Conservation (phyloP, 2,329 filamentous ascomycete species). For the Fragosphaeria purpurea region DNA sequence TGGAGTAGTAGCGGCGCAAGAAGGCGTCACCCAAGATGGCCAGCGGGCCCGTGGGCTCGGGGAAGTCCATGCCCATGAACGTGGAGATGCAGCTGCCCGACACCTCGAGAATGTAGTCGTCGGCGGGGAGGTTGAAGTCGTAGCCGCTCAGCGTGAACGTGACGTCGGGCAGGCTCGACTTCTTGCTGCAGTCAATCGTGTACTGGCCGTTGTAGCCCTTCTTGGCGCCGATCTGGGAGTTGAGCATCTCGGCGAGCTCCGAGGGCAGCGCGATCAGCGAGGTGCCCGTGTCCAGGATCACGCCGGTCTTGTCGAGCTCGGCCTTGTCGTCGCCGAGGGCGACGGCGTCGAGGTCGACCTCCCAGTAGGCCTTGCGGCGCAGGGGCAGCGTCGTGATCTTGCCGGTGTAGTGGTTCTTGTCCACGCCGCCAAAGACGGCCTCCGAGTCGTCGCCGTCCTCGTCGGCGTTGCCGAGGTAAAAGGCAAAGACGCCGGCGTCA, state of each 20-base stretch:
- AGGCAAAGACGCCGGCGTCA: constrained; percentile 89
- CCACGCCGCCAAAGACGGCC: constrained; percentile 80
- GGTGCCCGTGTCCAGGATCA: constrained; percentile 96
- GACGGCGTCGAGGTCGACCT: constrained; percentile 91
- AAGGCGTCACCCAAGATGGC: constrained; percentile 88
- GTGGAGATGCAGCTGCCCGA: constrained; percentile 93
- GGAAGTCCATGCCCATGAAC: constrained; percentile 94
- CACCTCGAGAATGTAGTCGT: constrained; percentile 93
- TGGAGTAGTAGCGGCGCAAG: constrained; percentile 82
- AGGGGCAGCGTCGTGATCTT: constrained; percentile 89
- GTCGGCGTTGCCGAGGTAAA: constrained; percentile 77
- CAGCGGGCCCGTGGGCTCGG: constrained; percentile 78
- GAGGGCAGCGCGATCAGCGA: constrained; percentile 92
- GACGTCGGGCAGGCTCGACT: constrained; percentile 75
- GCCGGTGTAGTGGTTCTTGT: constrained; percentile 70
- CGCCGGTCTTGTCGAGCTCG: constrained; percentile 87
- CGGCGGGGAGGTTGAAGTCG: constrained; percentile 81
- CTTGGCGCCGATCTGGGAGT: constrained; percentile 95
- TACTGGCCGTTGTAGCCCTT: constrained; percentile 98
- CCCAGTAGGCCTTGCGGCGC: constrained; percentile 98
- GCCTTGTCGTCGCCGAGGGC: constrained; percentile 77
- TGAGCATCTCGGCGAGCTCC: constrained; percentile 87
- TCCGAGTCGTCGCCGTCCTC: constrained; percentile 65
- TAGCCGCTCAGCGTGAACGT: constrained; percentile 83
- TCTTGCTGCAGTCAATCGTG: constrained; percentile 79